Evolutionary conservation across 108 stramenopile genomes (phyloP), one percentile per base, ranked within the genome.

Genomic region (Skeletonema marinoi): DNA sequence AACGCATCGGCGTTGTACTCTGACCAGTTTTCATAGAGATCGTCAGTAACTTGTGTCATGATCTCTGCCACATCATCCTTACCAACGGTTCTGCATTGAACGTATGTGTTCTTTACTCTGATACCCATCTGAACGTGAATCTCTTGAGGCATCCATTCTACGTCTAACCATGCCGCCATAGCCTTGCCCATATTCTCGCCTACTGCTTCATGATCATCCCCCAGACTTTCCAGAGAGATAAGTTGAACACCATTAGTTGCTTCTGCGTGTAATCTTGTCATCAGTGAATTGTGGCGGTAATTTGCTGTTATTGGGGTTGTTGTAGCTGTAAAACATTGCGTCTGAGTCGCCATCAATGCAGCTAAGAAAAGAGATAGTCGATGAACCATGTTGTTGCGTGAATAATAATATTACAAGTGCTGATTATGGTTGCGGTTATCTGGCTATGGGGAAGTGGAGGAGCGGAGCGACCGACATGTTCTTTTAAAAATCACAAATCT

Each of bases 121-220:
- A 83, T 79, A 42, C 88, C 94, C 87, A 95, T 95, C 44, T 70
- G 50, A 16, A 87, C 68, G 64, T 95, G 94, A 41, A 92, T 74
- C 56, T 91, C 87, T 75, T 95, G 94, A 0, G 90, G 89, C 80
- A 92, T 89, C 94, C 94, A 95, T 73, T 90, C 90, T 11, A 44
- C 38, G 71, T 93, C 92, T 29, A 93, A 63, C 92, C 92, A 93
- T 30, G 66, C 66, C 44, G 81, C 87, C 17, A 93, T 70, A 32
- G 89, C 89, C 38, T 80, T 78, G 10, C 88, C 82, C 85, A 93
- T 78, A n/a, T 68, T 64, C 5, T 84, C 77, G 9, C 89, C 92
- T 46, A 90, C 89, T 29, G 76, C 67, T 70, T 93, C 92, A 68
- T 93, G 92, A 64, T 84, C 83, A 64, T 89, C 66, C 13, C 85